A percentile compares a stretch with the other conserved stretches of the same genome.
phyloP scores from a whole-genome alignment of 2,329 filamentous ascomycete genomes.

The Epichloe glyceriae region DNA sequence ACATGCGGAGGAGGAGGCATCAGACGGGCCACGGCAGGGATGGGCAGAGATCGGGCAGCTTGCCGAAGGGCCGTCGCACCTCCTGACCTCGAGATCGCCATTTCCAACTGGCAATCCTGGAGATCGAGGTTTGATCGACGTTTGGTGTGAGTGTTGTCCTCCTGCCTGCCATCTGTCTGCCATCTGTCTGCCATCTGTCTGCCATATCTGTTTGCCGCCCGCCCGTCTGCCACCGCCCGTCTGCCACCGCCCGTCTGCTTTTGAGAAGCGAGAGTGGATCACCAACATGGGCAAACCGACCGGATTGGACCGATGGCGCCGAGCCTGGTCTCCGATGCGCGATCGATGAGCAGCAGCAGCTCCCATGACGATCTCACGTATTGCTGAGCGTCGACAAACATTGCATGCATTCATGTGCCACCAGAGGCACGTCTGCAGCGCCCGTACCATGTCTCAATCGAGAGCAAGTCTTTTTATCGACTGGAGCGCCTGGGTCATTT shows the following conservation, averaged over 20 bases:
- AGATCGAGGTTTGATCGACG: slow-evolving; percentile 1
- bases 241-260: background rate
- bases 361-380: slow-evolving; percentile 3
- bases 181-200: too few species aligned
- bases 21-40: background rate
- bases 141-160: too few species aligned
- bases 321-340: slow-evolving; percentile 1
- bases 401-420: background rate
- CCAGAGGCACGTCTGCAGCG: background rate
- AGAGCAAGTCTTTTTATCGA: too few species aligned
- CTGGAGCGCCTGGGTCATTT: too few species aligned
- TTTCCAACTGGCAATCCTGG: background rate
- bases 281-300: background rate
- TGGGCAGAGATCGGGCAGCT: background rate
- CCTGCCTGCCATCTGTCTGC: too few species aligned
- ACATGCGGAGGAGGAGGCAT: background rate
- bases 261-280: background rate
- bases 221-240: too few species aligned
- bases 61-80: background rate
- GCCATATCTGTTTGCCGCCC: background rate
- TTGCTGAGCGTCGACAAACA: slow-evolving; percentile 9
- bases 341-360: slow-evolving; percentile 3
- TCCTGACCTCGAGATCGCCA: slow-evolving; percentile 5
- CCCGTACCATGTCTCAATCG: too few species aligned
- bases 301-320: slow-evolving; percentile 6